A percentile compares a stretch with the other conserved stretches of the same genome.
Evolutionary conservation across 2,329 filamentous ascomycete species (phyloP).

Genomic region (Dryadomyces sulphureus): DNA sequence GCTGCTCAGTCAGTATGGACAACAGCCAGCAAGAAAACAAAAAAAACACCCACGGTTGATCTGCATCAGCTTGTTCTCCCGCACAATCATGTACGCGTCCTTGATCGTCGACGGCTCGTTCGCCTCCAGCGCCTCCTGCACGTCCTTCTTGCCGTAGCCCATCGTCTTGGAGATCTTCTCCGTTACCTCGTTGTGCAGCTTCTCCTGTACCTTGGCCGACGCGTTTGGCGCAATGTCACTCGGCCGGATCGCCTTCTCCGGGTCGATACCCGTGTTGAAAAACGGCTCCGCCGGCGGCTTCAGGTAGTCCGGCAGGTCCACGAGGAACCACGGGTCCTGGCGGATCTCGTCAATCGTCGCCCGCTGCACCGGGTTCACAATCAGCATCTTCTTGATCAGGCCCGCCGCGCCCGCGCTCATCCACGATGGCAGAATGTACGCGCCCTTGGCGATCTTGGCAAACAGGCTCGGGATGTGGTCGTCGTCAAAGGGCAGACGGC

Average conservation of each 20-base stretch:
- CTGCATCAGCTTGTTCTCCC: slow-evolving; percentile 96
- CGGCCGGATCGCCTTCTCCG: slow-evolving; percentile 77
- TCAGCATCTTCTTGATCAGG: slow-evolving; percentile 84
- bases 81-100: slow-evolving; percentile 94
- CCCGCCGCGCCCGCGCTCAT: slow-evolving; percentile 70
- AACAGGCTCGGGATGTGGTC: slow-evolving; percentile 96
- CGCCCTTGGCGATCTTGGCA: slow-evolving; percentile 91
- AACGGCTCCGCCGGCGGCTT: slow-evolving; percentile 83
- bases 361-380: slow-evolving; percentile 86
- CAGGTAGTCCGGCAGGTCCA: slow-evolving; percentile 74
- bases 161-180: slow-evolving; percentile 95
- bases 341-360: slow-evolving; percentile 91
- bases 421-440: slow-evolving; percentile 84
- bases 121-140: slow-evolving; percentile 82
- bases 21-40: slow-evolving; percentile 17
- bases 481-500: slow-evolving; percentile 86
- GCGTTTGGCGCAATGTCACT: slow-evolving; percentile 69
- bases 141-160: slow-evolving; percentile 90
- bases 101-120: slow-evolving; percentile 96
- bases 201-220: slow-evolving; percentile 66
- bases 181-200: slow-evolving; percentile 81
- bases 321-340: slow-evolving; percentile 84
- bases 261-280: slow-evolving; percentile 83
- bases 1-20: slow-evolving; percentile 31
- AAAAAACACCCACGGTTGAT: slow-evolving; percentile 59